phyloP scores from a whole-genome alignment of 1,284 basidiomycete genomes.

The Cutaneotrichosporon sp. region DNA sequence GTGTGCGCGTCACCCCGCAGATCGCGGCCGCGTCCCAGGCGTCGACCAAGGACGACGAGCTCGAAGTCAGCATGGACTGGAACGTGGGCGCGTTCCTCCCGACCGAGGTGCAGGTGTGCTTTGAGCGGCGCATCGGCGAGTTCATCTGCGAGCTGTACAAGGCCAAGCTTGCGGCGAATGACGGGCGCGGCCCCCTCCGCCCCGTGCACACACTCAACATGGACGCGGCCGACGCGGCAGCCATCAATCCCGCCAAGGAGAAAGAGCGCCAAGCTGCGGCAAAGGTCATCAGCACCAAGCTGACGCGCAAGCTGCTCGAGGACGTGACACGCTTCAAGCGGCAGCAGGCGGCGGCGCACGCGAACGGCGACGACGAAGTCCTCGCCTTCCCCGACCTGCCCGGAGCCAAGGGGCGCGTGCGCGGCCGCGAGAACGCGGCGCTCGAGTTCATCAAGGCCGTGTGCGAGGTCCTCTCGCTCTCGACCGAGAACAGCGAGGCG shows the following conservation, averaged over 20 bases:
- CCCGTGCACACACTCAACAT: conserved; percentile 65
- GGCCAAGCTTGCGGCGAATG: conserved; percentile 66
- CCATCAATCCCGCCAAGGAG: conserved; percentile 66
- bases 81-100: conserved; percentile 93
- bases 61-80: conserved; percentile 83
- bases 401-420: conserved; percentile 57
- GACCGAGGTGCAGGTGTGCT: conserved; percentile 75
- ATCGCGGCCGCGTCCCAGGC: conserved; percentile 36
- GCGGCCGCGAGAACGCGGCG: conserved; percentile 61
- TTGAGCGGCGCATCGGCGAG: conserved; percentile 71
- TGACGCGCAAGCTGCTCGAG: conserved; percentile 81
- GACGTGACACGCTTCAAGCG: conserved; percentile 69
- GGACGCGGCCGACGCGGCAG: conserved; percentile 37
- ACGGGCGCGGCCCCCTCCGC: conserved; percentile 70
- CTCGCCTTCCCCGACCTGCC: conserved; percentile 85
- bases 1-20: conserved; percentile 74
- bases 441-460: conserved; percentile 90
- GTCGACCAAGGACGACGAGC: conserved; percentile 27
- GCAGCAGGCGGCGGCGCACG: conserved; percentile 62
- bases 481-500: conserved; percentile 77
- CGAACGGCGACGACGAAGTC: conserved; percentile 60
- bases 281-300: conserved; percentile 74
- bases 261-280: conserved; percentile 69
- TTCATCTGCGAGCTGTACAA: conserved; percentile 84
- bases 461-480: conserved; percentile 77